A percentile compares a stretch with the other conserved stretches of the same genome.
These are phyloP conservation scores for Phlyctochytrium arcticum DNA, from an alignment of 192 early-diverging fungal genomes.

Conservation along the genomic window DNA sequence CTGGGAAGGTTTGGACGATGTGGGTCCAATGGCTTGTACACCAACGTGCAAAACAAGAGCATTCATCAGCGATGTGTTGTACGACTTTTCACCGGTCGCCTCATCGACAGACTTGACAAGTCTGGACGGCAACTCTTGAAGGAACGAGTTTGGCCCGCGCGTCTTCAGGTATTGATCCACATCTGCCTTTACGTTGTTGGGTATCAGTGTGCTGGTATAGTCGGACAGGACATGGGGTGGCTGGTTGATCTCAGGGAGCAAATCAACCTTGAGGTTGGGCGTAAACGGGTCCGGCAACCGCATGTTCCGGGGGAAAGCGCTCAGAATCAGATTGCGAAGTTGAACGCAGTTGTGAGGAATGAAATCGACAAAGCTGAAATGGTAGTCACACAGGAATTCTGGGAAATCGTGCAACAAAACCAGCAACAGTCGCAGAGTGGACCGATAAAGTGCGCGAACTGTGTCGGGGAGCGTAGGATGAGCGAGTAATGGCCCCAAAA, in stretches of 20 bases:
- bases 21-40: slow-evolving; percentile 64
- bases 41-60: slow-evolving; percentile 86
- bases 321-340: slow-evolving; percentile 92
- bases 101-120: slow-evolving; percentile 32
- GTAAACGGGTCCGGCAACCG: slow-evolving; percentile 95
- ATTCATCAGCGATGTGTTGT: slow-evolving; percentile 80
- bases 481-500: slow-evolving; percentile 79
- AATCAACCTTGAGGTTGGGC: slow-evolving; percentile 88
- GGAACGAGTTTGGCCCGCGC: slow-evolving; percentile 54
- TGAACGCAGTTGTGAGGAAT: slow-evolving; percentile 91
- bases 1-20: slow-evolving; percentile 31
- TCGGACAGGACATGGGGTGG: slow-evolving; percentile 86
- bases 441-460: slow-evolving; percentile 82
- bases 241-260: slow-evolving; percentile 83
- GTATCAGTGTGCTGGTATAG: slow-evolving; percentile 60
- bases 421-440: slow-evolving; percentile 83
- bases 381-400: slow-evolving; percentile 92
- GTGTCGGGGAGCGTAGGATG: slow-evolving; percentile 67
- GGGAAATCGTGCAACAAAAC: slow-evolving; percentile 96
- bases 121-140: slow-evolving; percentile 51
- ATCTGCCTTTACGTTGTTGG: slow-evolving; percentile 62
- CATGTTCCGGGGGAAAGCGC: slow-evolving; percentile 93
- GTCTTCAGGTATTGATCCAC: slow-evolving; percentile 70
- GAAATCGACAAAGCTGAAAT: slow-evolving; percentile 86
- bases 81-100: slow-evolving; percentile 49